Percentiles rank a stretch among this genome's conserved stretches.
These are phyloP conservation scores for Alternaria gansuensis DNA, from an alignment of 2,329 filamentous ascomycete genomes.

Conservation along the genomic window DNA sequence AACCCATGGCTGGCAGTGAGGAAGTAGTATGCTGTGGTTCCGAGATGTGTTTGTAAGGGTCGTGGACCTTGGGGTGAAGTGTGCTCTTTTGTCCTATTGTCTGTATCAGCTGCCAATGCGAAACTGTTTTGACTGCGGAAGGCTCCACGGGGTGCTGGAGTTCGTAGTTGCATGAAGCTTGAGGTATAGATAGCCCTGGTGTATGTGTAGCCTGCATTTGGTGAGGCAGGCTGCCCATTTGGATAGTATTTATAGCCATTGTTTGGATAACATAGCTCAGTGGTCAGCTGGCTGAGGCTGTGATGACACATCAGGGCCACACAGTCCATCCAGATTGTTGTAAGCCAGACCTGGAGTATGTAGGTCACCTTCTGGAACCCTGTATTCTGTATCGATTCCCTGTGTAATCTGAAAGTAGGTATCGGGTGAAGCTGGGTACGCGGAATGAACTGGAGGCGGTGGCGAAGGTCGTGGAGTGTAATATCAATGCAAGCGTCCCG, in stretches of 20 bases:
- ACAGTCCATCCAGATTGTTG: neutral
- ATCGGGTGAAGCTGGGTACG: neutral
- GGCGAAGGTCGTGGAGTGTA: neutral
- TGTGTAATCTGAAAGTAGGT: neutral
- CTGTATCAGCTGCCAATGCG: neutral
- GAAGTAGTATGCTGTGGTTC: no score
- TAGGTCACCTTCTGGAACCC: neutral
- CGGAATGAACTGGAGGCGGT: neutral
- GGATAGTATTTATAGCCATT: rapidly evolving
- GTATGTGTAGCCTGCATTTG: neutral
- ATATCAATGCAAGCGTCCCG: neutral
- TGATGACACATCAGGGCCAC: rapidly evolving
- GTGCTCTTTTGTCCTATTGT: neutral
- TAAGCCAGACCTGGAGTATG: neutral
- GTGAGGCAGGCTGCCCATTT: neutral
- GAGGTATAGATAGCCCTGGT: neutral
- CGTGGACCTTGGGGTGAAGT: no score
- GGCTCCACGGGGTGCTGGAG: neutral
- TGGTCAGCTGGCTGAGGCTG: neutral
- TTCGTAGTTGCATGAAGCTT: neutral
- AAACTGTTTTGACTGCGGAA: no score
- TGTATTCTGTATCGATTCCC: neutral
- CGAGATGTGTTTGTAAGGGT: no score
- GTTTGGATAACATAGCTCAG: neutral
- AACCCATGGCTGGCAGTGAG: neutral